Evolutionary conservation across 306 rosid genomes (phyloP).

Genomic region (Prunus davidiana): DNA sequence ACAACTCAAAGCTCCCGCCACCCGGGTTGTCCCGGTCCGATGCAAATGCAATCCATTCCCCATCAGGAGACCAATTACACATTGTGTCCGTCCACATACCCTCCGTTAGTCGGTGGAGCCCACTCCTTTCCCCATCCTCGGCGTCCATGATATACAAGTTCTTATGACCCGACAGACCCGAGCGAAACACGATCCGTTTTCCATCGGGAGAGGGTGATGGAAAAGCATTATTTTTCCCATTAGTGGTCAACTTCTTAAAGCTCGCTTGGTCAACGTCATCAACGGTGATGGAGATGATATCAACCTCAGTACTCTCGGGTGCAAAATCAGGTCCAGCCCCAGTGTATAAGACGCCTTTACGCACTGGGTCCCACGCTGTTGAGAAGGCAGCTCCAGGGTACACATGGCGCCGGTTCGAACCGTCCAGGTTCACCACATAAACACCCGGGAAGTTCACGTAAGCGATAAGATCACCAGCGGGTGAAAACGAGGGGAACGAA

Average conservation of each 20-base stretch:
- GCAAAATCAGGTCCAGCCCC: slow-evolving; percentile 67
- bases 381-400: slow-evolving; percentile 49
- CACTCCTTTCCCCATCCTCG: slow-evolving; percentile 46
- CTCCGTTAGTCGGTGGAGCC: slow-evolving; percentile 47
- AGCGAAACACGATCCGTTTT: slow-evolving; percentile 75
- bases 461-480: slow-evolving; percentile 58
- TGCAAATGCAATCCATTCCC: slow-evolving; percentile 79
- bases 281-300: slow-evolving; percentile 55
- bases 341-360: slow-evolving; percentile 55
- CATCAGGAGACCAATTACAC: slow-evolving; percentile 86
- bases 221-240: slow-evolving; percentile 83
- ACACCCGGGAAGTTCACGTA: slow-evolving; percentile 56
- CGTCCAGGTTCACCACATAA: slow-evolving; percentile 65
- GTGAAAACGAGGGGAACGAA: slow-evolving; percentile 74
- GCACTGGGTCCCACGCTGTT: slow-evolving; percentile 69
- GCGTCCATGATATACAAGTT: slow-evolving; percentile 76
- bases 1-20: slow-evolving; percentile 56
- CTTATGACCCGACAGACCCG: slow-evolving; percentile 67
- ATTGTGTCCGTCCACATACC: slow-evolving; percentile 84
- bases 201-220: slow-evolving; percentile 78
- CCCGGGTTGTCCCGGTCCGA: slow-evolving; percentile 71
- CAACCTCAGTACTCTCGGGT: slow-evolving; percentile 52
- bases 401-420: slow-evolving; percentile 54
- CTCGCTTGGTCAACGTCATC: slow-evolving; percentile 14
- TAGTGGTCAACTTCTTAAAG: slow-evolving; percentile 49